Evolutionary conservation across 306 rosid species (phyloP).

Genomic region (Quercus gilva): DNA sequence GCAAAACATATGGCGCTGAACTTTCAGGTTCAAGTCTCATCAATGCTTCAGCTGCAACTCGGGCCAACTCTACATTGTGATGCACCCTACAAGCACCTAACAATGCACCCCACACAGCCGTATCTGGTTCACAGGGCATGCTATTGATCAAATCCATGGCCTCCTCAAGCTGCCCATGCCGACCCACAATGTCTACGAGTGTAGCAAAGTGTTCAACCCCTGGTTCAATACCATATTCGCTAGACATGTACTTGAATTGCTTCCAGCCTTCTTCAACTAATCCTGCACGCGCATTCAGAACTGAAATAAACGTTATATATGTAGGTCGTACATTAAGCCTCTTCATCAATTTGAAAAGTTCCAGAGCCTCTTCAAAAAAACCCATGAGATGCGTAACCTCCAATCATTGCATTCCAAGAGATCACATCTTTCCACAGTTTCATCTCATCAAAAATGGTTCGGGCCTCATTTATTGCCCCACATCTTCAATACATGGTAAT

Average conservation of each 20-base stretch:
- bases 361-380: conserved; percentile 37
- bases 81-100: conserved; percentile 51
- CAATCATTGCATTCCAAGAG: conserved; percentile 56
- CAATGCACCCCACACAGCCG: conserved; percentile 55
- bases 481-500: conserved; percentile 56
- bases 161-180: conserved; percentile 53
- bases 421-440: conserved; percentile 36
- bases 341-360: conserved; percentile 42
- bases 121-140: conserved; percentile 48
- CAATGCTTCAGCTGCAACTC: conserved; percentile 44
- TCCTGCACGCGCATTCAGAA: conserved; percentile 48
- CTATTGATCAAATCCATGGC: conserved; percentile 35
- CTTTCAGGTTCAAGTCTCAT: conserved; percentile 45
- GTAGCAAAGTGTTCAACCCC: conserved; percentile 45
- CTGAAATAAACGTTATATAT: conserved; percentile 39
- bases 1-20: conserved; percentile 48
- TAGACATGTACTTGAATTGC: conserved; percentile 38
- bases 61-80: conserved; percentile 43
- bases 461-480: conserved; percentile 43
- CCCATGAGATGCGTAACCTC: conserved; percentile 52
- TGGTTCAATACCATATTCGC: conserved; percentile 33
- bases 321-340: conserved; percentile 30
- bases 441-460: conserved; percentile 35
- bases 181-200: conserved; percentile 39
- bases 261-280: conserved; percentile 46